Evolutionary conservation across 2,329 filamentous ascomycete species (phyloP), one percentile per base, ranked within the genome.

Genomic region (Blastomyces percursus): DNA sequence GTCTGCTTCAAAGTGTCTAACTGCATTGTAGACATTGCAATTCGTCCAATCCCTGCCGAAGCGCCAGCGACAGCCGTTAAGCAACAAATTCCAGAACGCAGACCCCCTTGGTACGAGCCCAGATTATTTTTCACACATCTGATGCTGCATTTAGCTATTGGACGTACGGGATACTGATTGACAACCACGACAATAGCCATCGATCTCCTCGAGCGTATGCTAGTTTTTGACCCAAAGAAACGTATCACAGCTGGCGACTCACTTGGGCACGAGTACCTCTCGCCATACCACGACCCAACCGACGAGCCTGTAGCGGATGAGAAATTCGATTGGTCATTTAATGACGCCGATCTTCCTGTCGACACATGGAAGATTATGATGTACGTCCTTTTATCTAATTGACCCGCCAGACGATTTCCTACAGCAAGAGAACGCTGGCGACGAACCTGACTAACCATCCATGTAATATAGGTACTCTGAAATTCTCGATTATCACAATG

Each of bases 331-430:
- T 99, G 94, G 94, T 96, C 92, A 61, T 99, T 99, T 79, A 97
- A 97, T 76, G 94, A 99, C 71, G 94, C 93, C 57, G 94, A 99
- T 73, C 81, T 99, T 63, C 93, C 94, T 0, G 92, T 97, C 59
- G 94, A 99, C 74, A 96, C 92, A n/a, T 99, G 94, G 94, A 99
- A 99, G 81, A 96, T 99, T 74, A 99, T 97, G 94, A 99, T 99
- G 94, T 96, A 82, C 73, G 88, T 75, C 44, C 32, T 24, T 21
- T 19, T 60, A 50, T 65, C 32, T 14, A 19, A 6, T 27, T 52
- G 24, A 3, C 1, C 24, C 21, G 50, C 24, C 32, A n/a, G 4
- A 42, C 12, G 38, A 38, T 14, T 24, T 24, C n/a, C n/a, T 38
- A 0, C n/a, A 8, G 6, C 54, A 19, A 8, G 54, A 16, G 35